Evolutionary conservation across 352 stramenopile genomes (phyloP).

Genomic region (Phytophthora ohioensis): DNA sequence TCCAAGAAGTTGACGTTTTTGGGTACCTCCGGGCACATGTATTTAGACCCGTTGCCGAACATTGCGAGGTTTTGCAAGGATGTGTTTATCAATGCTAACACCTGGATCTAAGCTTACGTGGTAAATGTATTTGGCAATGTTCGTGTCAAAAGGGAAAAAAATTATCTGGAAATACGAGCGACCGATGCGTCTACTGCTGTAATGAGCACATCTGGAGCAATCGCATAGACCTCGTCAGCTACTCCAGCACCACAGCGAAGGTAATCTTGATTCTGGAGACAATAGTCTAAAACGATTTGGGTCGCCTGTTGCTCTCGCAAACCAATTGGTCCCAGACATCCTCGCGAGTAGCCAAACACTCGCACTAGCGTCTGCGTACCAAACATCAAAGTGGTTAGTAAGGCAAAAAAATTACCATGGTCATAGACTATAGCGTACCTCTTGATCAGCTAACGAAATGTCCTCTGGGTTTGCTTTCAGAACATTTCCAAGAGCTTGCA

Average conservation of each 20-base stretch:
- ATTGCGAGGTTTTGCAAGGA: no score
- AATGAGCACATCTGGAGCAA: slow-evolving; percentile 37
- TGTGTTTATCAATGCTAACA: no score
- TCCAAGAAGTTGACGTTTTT: neutral
- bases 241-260: slow-evolving; percentile 64
- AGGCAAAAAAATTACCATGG: neutral
- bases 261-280: slow-evolving; percentile 29
- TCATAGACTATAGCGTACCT: slow-evolving; percentile 40
- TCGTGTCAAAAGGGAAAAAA: no score
- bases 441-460: slow-evolving; percentile 55
- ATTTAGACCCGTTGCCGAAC: no score
- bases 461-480: slow-evolving; percentile 39
- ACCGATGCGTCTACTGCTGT: slow-evolving; percentile 13
- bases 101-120: no score
- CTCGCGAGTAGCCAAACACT: slow-evolving; percentile 72
- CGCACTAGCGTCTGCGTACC: slow-evolving; percentile 54
- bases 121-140: no score
- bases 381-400: slow-evolving; percentile 9
- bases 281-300: slow-evolving; percentile 62
- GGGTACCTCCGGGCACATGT: no score
- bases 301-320: slow-evolving; percentile 58
- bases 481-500: slow-evolving; percentile 44
- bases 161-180: slow-evolving; percentile 31
- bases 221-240: slow-evolving; percentile 59
- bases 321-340: slow-evolving; percentile 70